Evolutionary conservation across 2,329 filamentous ascomycete species (phyloP).

Genomic region (Corynespora cassiicola): DNA sequence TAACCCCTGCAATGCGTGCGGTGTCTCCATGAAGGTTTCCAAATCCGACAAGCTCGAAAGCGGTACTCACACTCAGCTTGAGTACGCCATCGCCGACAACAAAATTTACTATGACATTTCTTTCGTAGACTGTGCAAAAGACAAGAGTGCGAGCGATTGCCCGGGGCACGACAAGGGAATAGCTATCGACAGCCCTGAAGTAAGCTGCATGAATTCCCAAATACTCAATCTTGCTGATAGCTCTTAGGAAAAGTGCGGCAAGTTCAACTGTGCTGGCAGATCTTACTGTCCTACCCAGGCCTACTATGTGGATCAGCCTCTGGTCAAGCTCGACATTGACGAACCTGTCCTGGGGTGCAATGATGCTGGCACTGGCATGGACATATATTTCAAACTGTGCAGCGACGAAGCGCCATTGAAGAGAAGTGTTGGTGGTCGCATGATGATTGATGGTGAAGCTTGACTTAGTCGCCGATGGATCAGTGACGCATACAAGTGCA

Average conservation of each 20-base stretch:
- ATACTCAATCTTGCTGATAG: constrained; percentile 3
- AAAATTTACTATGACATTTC: constrained; percentile 36
- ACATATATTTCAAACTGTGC: constrained; percentile 31
- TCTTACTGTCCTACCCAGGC: constrained; percentile 30
- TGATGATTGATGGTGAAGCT: constrained; percentile 2
- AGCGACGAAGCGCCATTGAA: constrained; percentile 20
- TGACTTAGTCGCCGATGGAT: no score
- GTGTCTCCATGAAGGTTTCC: constrained; percentile 32
- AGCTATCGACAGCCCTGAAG: constrained; percentile 15
- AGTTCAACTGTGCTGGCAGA: constrained; percentile 20
- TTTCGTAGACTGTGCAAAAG: constrained; percentile 33
- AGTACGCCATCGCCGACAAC: constrained; percentile 27
- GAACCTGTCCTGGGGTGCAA: constrained; percentile 33
- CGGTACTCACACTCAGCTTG: constrained; percentile 33
- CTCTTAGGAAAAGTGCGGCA: constrained; percentile 17
- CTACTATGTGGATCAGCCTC: constrained; percentile 30
- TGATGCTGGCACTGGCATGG: constrained; percentile 18
- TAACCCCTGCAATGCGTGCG: constrained; percentile 21
- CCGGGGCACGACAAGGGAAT: constrained; percentile 30
- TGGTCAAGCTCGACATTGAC: constrained; percentile 24
- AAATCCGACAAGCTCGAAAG: constrained; percentile 23
- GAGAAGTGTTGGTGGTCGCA: constrained; percentile 29
- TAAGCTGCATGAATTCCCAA: constrained; percentile 1
- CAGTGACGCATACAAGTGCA: no score
- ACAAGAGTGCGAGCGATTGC: constrained; percentile 23